Conservation (phyloP, 805 yeast species). For the Wickerhamiella galacta region DNA sequence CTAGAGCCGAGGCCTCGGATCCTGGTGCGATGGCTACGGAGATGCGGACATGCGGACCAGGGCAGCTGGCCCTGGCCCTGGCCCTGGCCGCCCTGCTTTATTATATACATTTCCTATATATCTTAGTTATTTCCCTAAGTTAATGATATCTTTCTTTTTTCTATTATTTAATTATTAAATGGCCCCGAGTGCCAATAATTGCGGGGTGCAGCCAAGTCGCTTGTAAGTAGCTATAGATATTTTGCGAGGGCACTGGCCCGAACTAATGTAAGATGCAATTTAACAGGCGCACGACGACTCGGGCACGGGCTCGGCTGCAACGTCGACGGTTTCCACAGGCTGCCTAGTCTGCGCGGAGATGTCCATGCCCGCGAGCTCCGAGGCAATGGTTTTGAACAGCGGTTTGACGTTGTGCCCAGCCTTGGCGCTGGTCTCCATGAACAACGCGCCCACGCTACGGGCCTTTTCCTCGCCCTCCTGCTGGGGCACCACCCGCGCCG, state of each 20-base stretch:
- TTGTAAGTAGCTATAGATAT: too few relatives aligned
- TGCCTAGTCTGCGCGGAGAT: conserved; percentile 14
- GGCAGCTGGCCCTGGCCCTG: too few relatives aligned
- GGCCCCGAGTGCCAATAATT: too few relatives aligned
- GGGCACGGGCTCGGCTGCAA: conserved; percentile 12
- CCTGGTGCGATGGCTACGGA: too few relatives aligned
- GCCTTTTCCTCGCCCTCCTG: conserved; percentile 84
- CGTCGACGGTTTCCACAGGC: conserved; percentile 16
- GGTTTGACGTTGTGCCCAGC: conserved; percentile 87
- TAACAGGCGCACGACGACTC: conserved; percentile 2
- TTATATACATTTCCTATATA: conserved; percentile 5
- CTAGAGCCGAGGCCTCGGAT: too few relatives aligned
- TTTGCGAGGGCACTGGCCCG: too few relatives aligned
- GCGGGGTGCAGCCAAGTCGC: too few relatives aligned
- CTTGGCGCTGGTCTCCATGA: conserved; percentile 87
- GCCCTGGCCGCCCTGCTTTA: too few relatives aligned
- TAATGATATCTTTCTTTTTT: conserved; percentile 3
- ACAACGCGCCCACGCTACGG: conserved; percentile 55
- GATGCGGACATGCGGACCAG: too few relatives aligned
- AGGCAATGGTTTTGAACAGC: conserved; percentile 79
- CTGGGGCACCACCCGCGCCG: conserved; percentile 66
- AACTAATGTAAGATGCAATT: too few relatives aligned
- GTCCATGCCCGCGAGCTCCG: conserved; percentile 72
- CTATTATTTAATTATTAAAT: conserved; percentile 1
- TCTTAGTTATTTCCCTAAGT: conserved; percentile 6